Evolutionary conservation across 1,284 basidiomycete genomes (phyloP), one percentile per base, ranked within the genome.

Genomic region (Puccinia triticina): DNA sequence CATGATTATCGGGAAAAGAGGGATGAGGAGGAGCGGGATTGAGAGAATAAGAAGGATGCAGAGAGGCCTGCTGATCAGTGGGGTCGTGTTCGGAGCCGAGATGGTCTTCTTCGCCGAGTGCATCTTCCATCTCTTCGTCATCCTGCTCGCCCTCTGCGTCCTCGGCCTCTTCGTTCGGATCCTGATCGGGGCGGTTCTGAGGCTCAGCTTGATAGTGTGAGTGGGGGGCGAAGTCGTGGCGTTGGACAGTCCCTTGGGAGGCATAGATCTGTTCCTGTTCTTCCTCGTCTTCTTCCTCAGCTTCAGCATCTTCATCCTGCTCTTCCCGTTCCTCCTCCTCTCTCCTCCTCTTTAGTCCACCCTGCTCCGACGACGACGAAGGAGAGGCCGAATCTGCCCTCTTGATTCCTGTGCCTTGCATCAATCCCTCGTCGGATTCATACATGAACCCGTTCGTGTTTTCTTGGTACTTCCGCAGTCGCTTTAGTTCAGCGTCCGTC

Each of bases 391-490:
- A 43, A 3, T 46, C 21, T 2, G 23, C 46, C 5, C 46, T 5
- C 37, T 69, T 5, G 23, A 46, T 14, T 10, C 12, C 21, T n/a
- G 4, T n/a, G 3, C 8, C 23, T 5, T 23, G 23, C 23, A n/a
- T 1, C 16, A 37, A 14, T 10, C 46, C 40, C 2, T 69, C 67
- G 67, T 69, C 67, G n/a, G 67, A 69, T 18, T 69, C 67, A 18
- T 46, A 69, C 67, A 69, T 69, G 18, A 69, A 69, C 26, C 46
- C 67, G n/a, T 69, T 29, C 37, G 40, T 43, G 23, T 46, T 69
- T 23, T 69, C 46, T 34, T 46, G 67, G 46, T 69, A 69, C 18
- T 69, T 69, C 26, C 67, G 67, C 23, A 69, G 37, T 34, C 67
- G 67, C 26, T 48, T 69, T 23, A 69, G 37, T 14, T 46, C 67